A percentile compares a stretch with the other conserved stretches of the same genome.
These are phyloP conservation scores for Caulochytrium protostelioides DNA, from an alignment of 371 early-diverging fungal species.

Conservation along the genomic window DNA sequence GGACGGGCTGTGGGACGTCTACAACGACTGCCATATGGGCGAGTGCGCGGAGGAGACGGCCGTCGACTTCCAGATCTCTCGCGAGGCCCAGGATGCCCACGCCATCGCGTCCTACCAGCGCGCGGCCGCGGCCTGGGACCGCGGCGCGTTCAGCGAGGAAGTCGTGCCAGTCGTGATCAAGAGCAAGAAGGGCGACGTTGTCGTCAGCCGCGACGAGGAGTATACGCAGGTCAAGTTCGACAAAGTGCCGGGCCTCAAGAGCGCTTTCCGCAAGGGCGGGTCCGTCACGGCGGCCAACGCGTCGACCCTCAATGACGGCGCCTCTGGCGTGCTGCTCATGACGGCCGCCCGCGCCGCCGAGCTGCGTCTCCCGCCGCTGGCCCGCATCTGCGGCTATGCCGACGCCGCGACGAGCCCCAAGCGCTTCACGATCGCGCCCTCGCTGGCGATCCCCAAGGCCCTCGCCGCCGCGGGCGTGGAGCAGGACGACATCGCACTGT, in stretches of 20 bases:
- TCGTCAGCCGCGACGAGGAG: conserved; percentile 18
- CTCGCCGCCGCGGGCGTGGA: conserved; percentile 55
- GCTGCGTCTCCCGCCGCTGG: conserved; percentile 59
- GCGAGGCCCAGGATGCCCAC: conserved; percentile 59
- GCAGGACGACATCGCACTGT: conserved; percentile 47
- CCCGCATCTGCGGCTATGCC: conserved; percentile 44
- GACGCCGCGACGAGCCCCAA: conserved; percentile 71
- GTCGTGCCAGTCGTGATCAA: conserved; percentile 63
- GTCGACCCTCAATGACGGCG: conserved; percentile 83
- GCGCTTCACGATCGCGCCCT: conserved; percentile 78
- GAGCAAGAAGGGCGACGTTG: conserved; percentile 15
- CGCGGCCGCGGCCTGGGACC: conserved; percentile 63
- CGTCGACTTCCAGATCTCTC: conserved; percentile 48
- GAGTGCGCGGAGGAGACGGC: conserved; percentile 82
- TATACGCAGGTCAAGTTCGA: conserved; percentile 28
- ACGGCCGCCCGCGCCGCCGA: conserved; percentile 51
- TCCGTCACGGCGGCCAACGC: conserved; percentile 94
- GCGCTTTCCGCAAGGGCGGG: conserved; percentile 67
- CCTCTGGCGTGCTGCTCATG: conserved; percentile 71
- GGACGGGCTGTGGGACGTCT: conserved; percentile 86
- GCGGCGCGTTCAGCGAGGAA: conserved; percentile 58
- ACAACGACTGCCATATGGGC: conserved; percentile 78
- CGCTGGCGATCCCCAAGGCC: conserved; percentile 79
- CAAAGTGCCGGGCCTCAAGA: conserved; percentile 67
- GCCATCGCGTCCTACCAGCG: conserved; percentile 68